Percentiles rank a stretch among this genome's conserved stretches.
Evolutionary conservation across 306 rosid species (phyloP).

Genomic region (Parietaria judaica): DNA sequence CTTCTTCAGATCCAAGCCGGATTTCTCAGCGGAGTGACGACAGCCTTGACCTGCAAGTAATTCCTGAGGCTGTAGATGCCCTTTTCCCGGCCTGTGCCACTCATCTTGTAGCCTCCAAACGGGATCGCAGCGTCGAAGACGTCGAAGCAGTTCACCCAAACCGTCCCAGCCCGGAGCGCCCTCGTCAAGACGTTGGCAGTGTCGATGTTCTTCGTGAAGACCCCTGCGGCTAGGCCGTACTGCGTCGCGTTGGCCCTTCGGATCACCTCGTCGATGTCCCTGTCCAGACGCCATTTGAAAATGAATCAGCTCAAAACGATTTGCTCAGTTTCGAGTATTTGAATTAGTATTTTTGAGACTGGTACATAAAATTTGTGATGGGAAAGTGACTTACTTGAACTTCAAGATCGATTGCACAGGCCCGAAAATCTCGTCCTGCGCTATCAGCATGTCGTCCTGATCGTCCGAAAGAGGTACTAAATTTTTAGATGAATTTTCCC

Average conservation of each 20-base stretch:
- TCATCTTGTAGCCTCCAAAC: conserved; percentile 95
- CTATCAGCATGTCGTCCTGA: conserved; percentile 87
- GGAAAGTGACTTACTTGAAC: conserved; percentile 58
- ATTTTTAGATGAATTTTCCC: not conserved
- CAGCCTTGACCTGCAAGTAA: conserved; percentile 87
- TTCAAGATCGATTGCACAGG: conserved; percentile 88
- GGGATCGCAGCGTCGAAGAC: conserved; percentile 95
- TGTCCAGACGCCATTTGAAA: conserved; percentile 4
- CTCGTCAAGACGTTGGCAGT: conserved; percentile 65
- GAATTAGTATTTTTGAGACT: too few relatives aligned
- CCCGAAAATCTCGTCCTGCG: conserved; percentile 91
- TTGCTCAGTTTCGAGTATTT: too few relatives aligned
- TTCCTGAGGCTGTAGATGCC: conserved; percentile 76
- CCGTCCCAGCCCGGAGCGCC: conserved; percentile 68
- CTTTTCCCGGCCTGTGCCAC: conserved; percentile 82
- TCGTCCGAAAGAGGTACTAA: conserved; percentile 9
- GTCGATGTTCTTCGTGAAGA: conserved; percentile 52
- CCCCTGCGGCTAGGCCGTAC: conserved; percentile 85
- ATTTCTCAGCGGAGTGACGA: conserved; percentile 56
- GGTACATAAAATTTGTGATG: too few relatives aligned
- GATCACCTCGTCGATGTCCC: conserved; percentile 68
- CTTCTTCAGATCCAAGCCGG: conserved; percentile 62
- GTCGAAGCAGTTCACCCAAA: conserved; percentile 88
- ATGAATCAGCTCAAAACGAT: too few relatives aligned
- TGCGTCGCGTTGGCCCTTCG: conserved; percentile 50